These are phyloP conservation scores for Ichthyophthirius multifiliis DNA, from an alignment of 169 alveolate genomes.

Conservation along the genomic window DNA sequence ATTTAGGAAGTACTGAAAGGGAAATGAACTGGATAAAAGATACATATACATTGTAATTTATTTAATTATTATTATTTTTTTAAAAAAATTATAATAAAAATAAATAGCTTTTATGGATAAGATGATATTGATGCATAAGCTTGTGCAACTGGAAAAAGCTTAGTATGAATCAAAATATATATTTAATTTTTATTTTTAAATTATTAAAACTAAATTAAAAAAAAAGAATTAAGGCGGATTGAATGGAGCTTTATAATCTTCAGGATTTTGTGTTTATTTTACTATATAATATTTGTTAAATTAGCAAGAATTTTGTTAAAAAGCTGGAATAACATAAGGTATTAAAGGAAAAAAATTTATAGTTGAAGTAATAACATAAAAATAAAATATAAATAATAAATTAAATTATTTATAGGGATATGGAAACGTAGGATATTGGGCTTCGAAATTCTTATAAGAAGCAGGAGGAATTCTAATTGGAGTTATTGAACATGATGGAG, in stretches of 20 bases:
- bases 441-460: slow-evolving; percentile 39
- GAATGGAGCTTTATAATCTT: no score
- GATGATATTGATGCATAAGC: slow-evolving; percentile 53
- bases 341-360: slow-evolving; percentile 46
- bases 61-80: no score
- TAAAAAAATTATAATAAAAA: neutral
- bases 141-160: slow-evolving; percentile 60
- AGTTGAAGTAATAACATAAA: slow-evolving; percentile 35
- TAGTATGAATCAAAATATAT: neutral
- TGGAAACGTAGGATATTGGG: slow-evolving; percentile 60
- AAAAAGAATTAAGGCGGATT: no score
- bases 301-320: slow-evolving; percentile 22
- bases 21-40: slow-evolving; percentile 61
- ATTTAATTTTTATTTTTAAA: no score
- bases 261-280: slow-evolving; percentile 48
- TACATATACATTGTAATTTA: slow-evolving; percentile 18
- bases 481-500: slow-evolving; percentile 50
- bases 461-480: slow-evolving; percentile 45
- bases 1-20: slow-evolving; percentile 42
- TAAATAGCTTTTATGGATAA: slow-evolving; percentile 39
- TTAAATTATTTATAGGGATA: slow-evolving; percentile 10
- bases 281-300: slow-evolving; percentile 24
- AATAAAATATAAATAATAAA: no score
- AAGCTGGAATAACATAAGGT: slow-evolving; percentile 22
- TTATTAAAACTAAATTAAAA: no score